phyloP scores from a whole-genome alignment of 257 asterid genomes.

The Parsonsia alboflavescens region DNA sequence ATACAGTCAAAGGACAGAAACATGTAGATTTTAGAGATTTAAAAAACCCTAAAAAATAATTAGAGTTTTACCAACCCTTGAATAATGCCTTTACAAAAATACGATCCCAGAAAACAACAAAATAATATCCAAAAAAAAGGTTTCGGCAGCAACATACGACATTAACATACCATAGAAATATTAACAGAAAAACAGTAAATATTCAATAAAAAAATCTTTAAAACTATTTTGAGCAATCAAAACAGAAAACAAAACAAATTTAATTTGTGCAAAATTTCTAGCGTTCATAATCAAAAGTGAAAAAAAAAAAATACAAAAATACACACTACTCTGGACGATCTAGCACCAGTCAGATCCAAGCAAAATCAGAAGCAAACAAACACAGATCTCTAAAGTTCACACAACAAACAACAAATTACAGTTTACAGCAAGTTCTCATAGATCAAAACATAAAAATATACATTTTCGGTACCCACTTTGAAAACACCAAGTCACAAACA shows the following conservation, averaged over 20 bases:
- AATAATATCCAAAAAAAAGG: neutral
- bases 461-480: neutral
- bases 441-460: neutral
- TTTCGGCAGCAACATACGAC: neutral
- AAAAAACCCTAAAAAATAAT: no score
- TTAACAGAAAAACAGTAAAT: neutral
- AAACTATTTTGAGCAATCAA: neutral
- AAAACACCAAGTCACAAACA: neutral
- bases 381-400: slow-evolving; percentile 17
- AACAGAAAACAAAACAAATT: neutral
- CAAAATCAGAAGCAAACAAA: neutral
- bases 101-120: neutral
- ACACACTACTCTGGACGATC: neutral
- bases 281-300: neutral
- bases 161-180: neutral
- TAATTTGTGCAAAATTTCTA: neutral
- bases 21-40: no score
- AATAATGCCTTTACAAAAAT: neutral
- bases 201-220: neutral
- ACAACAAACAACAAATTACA: neutral
- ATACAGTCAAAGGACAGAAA: neutral
- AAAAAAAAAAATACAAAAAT: neutral
- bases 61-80: neutral
- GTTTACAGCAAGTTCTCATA: neutral
- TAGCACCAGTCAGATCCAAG: slow-evolving; percentile 22